Evolutionary conservation across 805 yeast genomes (phyloP).

Genomic region (Candida andamanensis): DNA sequence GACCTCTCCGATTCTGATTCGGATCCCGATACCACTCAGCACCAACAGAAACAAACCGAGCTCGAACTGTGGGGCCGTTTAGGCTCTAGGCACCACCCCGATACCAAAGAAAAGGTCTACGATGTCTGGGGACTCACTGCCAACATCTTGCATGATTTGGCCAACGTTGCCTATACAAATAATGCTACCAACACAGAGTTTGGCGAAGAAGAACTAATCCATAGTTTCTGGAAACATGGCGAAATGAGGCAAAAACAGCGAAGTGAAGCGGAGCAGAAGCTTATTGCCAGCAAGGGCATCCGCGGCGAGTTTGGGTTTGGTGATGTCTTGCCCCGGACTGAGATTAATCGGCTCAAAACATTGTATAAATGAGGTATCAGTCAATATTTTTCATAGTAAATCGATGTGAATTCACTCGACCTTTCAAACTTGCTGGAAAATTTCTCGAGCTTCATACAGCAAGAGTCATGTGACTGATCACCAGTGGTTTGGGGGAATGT

Average conservation of each 20-base stretch:
- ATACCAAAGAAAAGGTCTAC: slow-evolving; percentile 45
- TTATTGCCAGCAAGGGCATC: slow-evolving; percentile 35
- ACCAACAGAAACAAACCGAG: slow-evolving; percentile 8
- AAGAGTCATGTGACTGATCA: no score
- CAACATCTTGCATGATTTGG: slow-evolving; percentile 67
- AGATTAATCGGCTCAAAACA: slow-evolving; percentile 36
- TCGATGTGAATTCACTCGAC: no score
- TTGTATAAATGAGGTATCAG: no score
- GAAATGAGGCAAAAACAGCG: slow-evolving; percentile 48
- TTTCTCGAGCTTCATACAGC: no score
- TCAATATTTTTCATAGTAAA: no score
- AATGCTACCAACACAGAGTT: slow-evolving; percentile 14
- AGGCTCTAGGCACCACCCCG: slow-evolving; percentile 34
- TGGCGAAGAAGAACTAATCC: slow-evolving; percentile 66
- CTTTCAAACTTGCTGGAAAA: no score
- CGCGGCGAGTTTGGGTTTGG: slow-evolving; percentile 38
- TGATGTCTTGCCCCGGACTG: slow-evolving; percentile 41
- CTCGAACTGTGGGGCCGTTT: slow-evolving; percentile 33
- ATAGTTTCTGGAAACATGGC: slow-evolving; percentile 49
- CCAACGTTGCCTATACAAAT: slow-evolving; percentile 44
- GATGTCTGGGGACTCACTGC: slow-evolving; percentile 85
- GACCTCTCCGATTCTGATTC: slow-evolving; percentile 44
- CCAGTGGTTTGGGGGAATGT: no score
- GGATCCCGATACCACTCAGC: slow-evolving; percentile 6
- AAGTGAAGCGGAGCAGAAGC: slow-evolving; percentile 47